phyloP scores from a whole-genome alignment of 345 rosid genomes.

The Reutealis trisperma region DNA sequence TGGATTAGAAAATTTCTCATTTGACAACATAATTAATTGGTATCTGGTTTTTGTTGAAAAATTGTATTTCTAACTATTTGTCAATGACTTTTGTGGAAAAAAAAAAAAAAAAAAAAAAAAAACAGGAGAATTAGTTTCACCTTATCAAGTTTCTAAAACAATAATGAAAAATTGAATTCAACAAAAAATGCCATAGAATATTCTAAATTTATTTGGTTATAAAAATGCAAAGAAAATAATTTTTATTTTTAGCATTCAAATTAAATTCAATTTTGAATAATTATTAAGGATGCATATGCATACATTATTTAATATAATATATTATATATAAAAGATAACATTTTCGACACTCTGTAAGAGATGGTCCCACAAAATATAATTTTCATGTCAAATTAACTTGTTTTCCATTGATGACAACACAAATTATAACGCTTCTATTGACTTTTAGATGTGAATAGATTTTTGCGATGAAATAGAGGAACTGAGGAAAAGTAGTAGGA shows the following conservation, averaged over 20 bases:
- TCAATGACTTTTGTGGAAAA: too few relatives aligned
- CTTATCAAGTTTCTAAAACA: too few relatives aligned
- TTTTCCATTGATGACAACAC: neutral
- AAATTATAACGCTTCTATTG: neutral
- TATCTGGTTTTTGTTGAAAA: too few relatives aligned
- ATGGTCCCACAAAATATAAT: neutral
- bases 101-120: too few relatives aligned
- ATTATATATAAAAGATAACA: neutral
- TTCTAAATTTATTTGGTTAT: too few relatives aligned
- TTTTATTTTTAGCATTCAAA: neutral
- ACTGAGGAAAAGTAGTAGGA: neutral
- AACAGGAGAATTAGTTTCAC: too few relatives aligned
- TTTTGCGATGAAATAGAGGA: neutral
- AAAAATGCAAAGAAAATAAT: neutral
- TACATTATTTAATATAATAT: too few relatives aligned
- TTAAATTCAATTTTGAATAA: neutral
- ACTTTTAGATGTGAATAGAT: neutral
- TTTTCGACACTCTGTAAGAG: neutral
- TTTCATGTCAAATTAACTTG: neutral
- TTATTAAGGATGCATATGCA: neutral
- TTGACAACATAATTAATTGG: too few relatives aligned
- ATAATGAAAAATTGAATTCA: too few relatives aligned
- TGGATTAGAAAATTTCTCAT: too few relatives aligned
- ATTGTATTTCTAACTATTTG: too few relatives aligned
- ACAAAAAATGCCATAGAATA: too few relatives aligned